Evolutionary conservation across 208 protist species (phyloP).

Genomic region (Trypanosomatidae sp.): DNA sequence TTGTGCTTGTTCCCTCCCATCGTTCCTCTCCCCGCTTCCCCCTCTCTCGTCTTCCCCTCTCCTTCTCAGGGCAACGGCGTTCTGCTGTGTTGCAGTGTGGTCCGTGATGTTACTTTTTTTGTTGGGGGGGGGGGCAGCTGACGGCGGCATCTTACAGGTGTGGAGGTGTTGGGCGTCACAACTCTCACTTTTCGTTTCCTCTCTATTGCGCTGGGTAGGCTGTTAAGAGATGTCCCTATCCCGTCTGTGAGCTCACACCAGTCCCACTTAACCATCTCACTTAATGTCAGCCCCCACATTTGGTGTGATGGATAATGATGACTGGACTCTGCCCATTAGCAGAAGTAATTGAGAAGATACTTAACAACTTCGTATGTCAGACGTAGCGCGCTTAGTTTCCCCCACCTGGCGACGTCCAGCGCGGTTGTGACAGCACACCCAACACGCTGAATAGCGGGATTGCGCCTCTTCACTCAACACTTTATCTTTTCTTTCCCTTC

Average conservation of each 20-base stretch:
- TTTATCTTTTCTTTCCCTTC: background rate
- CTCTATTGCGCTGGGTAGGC: too few relatives aligned
- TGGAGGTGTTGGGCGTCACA: too few relatives aligned
- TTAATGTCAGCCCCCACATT: too few relatives aligned
- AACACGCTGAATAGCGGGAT: background rate
- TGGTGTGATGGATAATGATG: too few relatives aligned
- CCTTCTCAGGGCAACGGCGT: background rate
- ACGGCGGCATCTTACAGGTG: too few relatives aligned
- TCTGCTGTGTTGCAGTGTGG: background rate
- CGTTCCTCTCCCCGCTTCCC: background rate
- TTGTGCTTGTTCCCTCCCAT: constrained; percentile 1
- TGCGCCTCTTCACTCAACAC: background rate
- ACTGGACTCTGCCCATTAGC: too few relatives aligned
- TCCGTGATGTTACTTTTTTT: background rate
- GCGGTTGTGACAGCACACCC: background rate
- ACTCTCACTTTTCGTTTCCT: too few relatives aligned
- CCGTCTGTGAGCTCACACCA: too few relatives aligned
- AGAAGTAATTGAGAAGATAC: too few relatives aligned
- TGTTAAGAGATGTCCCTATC: too few relatives aligned
- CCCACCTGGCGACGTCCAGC: background rate
- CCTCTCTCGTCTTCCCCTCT: background rate
- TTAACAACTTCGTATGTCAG: too few relatives aligned
- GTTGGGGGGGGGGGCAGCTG: background rate
- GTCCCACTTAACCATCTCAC: too few relatives aligned
- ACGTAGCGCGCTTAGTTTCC: background rate